Evolutionary conservation across 2,329 filamentous ascomycete genomes (phyloP).

Genomic region (Aquanectria penicillioides): DNA sequence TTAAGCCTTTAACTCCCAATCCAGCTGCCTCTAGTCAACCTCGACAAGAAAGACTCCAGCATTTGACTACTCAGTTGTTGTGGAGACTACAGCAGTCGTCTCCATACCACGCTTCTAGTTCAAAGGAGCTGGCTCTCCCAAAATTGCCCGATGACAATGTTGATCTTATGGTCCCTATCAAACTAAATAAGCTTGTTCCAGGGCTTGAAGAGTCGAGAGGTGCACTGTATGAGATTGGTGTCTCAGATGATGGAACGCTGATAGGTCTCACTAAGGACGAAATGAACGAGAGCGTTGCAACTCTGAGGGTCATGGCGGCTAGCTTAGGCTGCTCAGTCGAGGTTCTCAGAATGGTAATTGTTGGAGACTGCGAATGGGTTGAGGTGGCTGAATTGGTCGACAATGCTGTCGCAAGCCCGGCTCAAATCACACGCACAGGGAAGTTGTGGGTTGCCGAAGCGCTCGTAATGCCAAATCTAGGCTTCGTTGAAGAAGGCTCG

Average conservation of each 20-base stretch:
- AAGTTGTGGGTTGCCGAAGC: slow-evolving; percentile 91
- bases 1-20: slow-evolving; percentile 41
- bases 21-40: slow-evolving; percentile 68
- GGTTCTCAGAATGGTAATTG: slow-evolving; percentile 81
- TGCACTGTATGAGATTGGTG: slow-evolving; percentile 94
- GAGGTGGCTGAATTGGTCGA: slow-evolving; percentile 53
- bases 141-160: slow-evolving; percentile 73
- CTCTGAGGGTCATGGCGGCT: slow-evolving; percentile 88
- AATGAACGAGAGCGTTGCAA: slow-evolving; percentile 88
- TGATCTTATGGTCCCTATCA: slow-evolving; percentile 57
- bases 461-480: slow-evolving; percentile 79
- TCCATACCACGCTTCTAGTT: slow-evolving; percentile 85
- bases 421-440: slow-evolving; percentile 48
- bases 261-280: slow-evolving; percentile 90
- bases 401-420: slow-evolving; percentile 34
- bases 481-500: slow-evolving; percentile 45
- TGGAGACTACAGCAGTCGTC: slow-evolving; percentile 97
- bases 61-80: slow-evolving; percentile 92
- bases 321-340: slow-evolving; percentile 89
- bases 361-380: slow-evolving; percentile 84
- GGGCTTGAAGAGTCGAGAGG: slow-evolving; percentile 93
- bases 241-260: slow-evolving; percentile 92
- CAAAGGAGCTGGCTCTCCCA: slow-evolving; percentile 78
- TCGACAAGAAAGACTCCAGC: slow-evolving; percentile 85
- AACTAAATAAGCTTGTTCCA: slow-evolving; percentile 70